Evolutionary conservation across 202 grass and related monocot species (phyloP).

Genomic region (Hordeum pubiflorum): DNA sequence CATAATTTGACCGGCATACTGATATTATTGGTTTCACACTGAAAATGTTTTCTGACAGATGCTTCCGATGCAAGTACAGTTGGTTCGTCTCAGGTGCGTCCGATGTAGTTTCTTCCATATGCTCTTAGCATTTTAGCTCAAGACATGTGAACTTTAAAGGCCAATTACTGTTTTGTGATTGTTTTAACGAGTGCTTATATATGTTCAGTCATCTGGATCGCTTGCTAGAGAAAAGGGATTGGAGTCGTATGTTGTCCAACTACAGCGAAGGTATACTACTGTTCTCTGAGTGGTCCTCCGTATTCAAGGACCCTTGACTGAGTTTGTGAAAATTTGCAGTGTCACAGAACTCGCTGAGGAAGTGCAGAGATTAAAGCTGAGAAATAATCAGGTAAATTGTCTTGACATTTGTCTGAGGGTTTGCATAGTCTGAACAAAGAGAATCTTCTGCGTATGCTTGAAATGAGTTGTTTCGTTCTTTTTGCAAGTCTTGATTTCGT

Average conservation of each 20-base stretch:
- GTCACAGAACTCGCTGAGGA: conserved; percentile 59
- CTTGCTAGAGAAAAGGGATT: conserved; percentile 63
- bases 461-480: not conserved
- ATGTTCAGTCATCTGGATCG: conserved; percentile 40
- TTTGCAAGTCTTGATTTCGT: not conserved
- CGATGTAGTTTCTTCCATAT: not conserved
- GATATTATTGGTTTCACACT: conserved; percentile 20
- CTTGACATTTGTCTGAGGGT: not conserved
- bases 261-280: conserved; percentile 63
- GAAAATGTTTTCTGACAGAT: conserved; percentile 31
- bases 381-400: conserved; percentile 55
- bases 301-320: conserved; percentile 12
- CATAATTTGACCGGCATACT: conserved; percentile 19
- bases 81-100: conserved; percentile 54
- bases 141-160: not conserved
- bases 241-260: conserved; percentile 44
- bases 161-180: not conserved
- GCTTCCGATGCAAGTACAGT: conserved; percentile 30
- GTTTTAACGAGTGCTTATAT: conserved; percentile 16
- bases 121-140: not conserved
- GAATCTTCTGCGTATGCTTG: not conserved
- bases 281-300: not conserved
- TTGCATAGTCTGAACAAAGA: not conserved
- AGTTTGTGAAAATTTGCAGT: conserved; percentile 39
- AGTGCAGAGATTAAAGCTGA: conserved; percentile 56